Percentiles rank a stretch among this genome's conserved stretches.
Conservation (phyloP, 2,329 filamentous ascomycete species). For the Aspergillus awamori region DNA sequence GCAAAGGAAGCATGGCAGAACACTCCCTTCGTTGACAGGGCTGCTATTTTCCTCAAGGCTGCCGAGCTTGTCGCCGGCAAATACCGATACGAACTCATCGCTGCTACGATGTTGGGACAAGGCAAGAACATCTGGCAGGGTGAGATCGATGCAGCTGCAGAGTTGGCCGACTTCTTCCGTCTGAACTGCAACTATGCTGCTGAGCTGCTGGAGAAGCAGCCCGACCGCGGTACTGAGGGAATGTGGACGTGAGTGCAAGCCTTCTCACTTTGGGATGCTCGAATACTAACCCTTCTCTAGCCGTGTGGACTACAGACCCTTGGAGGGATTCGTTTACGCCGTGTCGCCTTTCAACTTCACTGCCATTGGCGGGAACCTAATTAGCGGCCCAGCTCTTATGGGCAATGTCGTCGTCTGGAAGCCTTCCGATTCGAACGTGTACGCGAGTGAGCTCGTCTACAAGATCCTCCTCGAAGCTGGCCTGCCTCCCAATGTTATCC, state of each 20-base stretch:
- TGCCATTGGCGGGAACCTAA: slow-evolving; percentile 84
- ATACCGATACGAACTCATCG: slow-evolving; percentile 94
- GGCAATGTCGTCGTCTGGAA: slow-evolving; percentile 98
- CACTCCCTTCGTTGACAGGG: slow-evolving; percentile 83
- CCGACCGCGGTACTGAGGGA: slow-evolving; percentile 75
- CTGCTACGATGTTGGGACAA: slow-evolving; percentile 90
- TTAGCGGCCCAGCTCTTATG: slow-evolving; percentile 79
- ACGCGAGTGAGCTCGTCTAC: slow-evolving; percentile 85
- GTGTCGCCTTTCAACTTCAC: slow-evolving; percentile 97
- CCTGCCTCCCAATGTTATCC: slow-evolving; percentile 83
- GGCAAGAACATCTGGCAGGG: slow-evolving; percentile 98
- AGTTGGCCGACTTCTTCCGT: slow-evolving; percentile 85
- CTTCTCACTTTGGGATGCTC: too few relatives aligned
- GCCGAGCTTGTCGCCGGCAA: slow-evolving; percentile 85
- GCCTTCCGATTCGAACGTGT: slow-evolving; percentile 81
- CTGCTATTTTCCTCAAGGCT: slow-evolving; percentile 89
- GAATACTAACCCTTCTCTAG: slow-evolving; percentile 33
- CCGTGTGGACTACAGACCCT: slow-evolving; percentile 80
- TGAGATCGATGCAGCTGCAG: slow-evolving; percentile 90
- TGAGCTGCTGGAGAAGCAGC: slow-evolving; percentile 83
- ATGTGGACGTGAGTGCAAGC: slow-evolving; percentile 71
- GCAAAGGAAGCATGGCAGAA: slow-evolving; percentile 83
- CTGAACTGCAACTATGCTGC: slow-evolving; percentile 70
- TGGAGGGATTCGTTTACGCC: slow-evolving; percentile 94
- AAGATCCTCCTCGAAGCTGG: slow-evolving; percentile 90